Conservation (phyloP, 1,139 yeast genomes). For the Debaryomyces fabryi region DNA sequence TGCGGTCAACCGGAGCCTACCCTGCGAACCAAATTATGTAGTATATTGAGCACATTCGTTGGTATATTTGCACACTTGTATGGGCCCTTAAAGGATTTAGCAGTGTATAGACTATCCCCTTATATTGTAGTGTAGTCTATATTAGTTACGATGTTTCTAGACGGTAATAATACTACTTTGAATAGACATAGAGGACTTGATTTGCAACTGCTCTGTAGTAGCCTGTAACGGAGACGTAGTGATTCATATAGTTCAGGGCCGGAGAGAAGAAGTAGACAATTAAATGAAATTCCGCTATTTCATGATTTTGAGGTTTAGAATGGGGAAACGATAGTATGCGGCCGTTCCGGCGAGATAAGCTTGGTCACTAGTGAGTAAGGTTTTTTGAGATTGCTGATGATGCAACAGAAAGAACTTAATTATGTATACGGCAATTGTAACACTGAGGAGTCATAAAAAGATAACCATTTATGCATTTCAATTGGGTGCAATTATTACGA, state of each 20-base stretch:
- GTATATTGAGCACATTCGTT: neutral
- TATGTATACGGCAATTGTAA: neutral
- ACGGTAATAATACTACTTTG: neutral
- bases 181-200: neutral
- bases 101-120: neutral
- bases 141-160: neutral
- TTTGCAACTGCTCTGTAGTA: neutral
- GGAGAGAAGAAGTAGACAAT: neutral
- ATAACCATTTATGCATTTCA: neutral
- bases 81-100: neutral
- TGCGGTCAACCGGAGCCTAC: slow-evolving; percentile 7
- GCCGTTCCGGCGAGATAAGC: neutral
- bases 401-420: neutral
- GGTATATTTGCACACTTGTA: neutral
- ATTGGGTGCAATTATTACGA: neutral
- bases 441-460: neutral
- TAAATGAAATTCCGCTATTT: neutral
- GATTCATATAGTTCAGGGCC: neutral
- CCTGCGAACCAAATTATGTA: neutral
- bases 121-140: neutral
- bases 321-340: neutral
- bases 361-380: neutral
- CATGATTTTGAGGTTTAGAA: neutral
- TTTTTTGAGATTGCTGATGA: neutral
- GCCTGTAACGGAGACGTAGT: neutral